These are phyloP conservation scores for Agaricus sinodeliciosus DNA, from an alignment of 768 basidiomycete species.

Conservation along the genomic window DNA sequence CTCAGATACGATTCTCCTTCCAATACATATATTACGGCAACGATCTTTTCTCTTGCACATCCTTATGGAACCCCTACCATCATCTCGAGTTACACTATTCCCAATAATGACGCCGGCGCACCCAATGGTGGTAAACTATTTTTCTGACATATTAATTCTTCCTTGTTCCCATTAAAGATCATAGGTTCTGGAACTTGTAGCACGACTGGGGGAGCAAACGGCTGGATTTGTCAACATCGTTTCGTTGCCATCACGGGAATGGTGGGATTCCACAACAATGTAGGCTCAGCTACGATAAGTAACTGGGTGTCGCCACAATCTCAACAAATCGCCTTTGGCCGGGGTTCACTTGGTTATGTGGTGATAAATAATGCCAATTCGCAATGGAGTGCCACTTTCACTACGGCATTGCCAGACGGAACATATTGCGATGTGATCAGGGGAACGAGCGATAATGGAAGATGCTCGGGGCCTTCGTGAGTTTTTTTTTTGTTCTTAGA, in stretches of 20 bases:
- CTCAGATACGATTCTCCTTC: constrained; percentile 54
- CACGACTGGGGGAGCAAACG: constrained; percentile 41
- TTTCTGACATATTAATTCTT: background rate
- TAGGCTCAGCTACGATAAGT: constrained; percentile 41
- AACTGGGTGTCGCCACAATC: constrained; percentile 54
- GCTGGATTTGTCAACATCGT: constrained; percentile 65
- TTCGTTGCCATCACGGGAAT: constrained; percentile 52
- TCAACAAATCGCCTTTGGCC: constrained; percentile 60
- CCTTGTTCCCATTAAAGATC: background rate
- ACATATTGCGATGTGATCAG: constrained; percentile 61
- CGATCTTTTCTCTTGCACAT: constrained; percentile 60
- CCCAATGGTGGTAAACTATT: constrained; percentile 44
- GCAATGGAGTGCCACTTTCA: constrained; percentile 49
- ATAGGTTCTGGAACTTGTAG: constrained; percentile 44
- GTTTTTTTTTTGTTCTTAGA: constrained; percentile 13
- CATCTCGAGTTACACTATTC: constrained; percentile 53
- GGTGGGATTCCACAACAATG: constrained; percentile 58
- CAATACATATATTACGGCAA: constrained; percentile 57
- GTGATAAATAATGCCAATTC: constrained; percentile 62
- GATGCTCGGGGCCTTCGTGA: constrained; percentile 47
- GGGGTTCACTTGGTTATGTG: constrained; percentile 39
- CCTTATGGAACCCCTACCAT: constrained; percentile 62
- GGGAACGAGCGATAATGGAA: constrained; percentile 31
- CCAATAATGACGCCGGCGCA: constrained; percentile 45
- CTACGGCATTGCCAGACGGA: constrained; percentile 50